Evolutionary conservation across 73 alveolate genomes (phyloP).

Genomic region (Paramecium octaurelia): DNA sequence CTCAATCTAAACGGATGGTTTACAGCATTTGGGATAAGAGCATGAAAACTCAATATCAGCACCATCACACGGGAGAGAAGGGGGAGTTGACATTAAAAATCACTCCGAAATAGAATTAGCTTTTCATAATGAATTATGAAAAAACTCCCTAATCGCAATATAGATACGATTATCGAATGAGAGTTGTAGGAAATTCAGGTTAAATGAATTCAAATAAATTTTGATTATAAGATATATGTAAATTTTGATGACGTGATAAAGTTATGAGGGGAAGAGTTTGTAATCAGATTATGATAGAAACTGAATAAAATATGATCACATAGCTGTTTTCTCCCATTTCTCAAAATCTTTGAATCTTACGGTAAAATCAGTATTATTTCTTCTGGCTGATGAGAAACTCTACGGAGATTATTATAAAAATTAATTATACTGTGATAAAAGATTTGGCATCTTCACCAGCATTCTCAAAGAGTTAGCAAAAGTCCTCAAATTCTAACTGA

Average conservation of each 20-base stretch:
- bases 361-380: neutral
- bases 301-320: neutral
- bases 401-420: neutral
- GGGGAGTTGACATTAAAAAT: neutral
- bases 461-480: neutral
- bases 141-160: neutral
- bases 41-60: neutral
- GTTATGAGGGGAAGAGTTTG: neutral
- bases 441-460: constrained; percentile 45
- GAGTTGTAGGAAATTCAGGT: neutral
- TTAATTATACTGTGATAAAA: neutral
- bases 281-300: neutral
- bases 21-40: neutral
- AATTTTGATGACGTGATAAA: neutral
- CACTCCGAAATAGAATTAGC: neutral
- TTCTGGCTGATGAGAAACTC: neutral
- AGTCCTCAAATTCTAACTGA: neutral
- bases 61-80: neutral
- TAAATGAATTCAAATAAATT: neutral
- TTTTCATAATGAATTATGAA: neutral
- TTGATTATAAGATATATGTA: neutral
- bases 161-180: neutral
- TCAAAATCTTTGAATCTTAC: constrained; percentile 13
- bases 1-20: neutral
- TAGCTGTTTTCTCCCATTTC: constrained; percentile 1